Percentiles rank a stretch among this genome's conserved stretches.
These are phyloP conservation scores for Davidsoniella australis DNA, from an alignment of 2,329 filamentous ascomycete species.

Conservation along the genomic window DNA sequence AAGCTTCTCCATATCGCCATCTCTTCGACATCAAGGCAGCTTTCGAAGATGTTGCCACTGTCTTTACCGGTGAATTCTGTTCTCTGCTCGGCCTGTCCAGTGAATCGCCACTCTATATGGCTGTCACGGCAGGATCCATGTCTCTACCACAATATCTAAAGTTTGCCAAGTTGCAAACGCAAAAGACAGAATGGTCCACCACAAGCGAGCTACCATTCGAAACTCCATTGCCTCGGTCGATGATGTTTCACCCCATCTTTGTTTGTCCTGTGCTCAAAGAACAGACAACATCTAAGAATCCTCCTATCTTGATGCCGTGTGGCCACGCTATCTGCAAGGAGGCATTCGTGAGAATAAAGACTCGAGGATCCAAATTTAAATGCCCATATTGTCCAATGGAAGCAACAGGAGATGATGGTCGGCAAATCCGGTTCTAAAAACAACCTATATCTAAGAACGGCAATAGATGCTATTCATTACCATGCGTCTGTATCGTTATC, in stretches of 20 bases:
- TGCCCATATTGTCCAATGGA: constrained; percentile 92
- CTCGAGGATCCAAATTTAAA: constrained; percentile 61
- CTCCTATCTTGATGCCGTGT: constrained; percentile 91
- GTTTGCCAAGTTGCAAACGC: constrained; percentile 72
- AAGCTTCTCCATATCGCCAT: constrained; percentile 57
- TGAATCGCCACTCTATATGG: constrained; percentile 82
- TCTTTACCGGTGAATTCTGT: constrained; percentile 90
- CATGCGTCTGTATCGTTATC: too few relatives aligned
- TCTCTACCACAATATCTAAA: constrained; percentile 81
- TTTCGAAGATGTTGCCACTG: constrained; percentile 70
- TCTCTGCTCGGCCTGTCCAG: constrained; percentile 76
- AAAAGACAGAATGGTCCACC: constrained; percentile 88
- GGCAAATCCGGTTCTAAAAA: constrained; percentile 46
- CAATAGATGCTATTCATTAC: too few relatives aligned
- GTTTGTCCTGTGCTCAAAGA: constrained; percentile 96
- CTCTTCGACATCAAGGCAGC: constrained; percentile 60
- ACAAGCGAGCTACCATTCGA: constrained; percentile 76
- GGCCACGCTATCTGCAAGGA: constrained; percentile 87
- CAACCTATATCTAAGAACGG: too few relatives aligned
- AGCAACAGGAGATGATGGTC: constrained; percentile 59
- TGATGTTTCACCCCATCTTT: constrained; percentile 87
- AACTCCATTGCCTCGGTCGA: constrained; percentile 39
- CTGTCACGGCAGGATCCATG: constrained; percentile 80
- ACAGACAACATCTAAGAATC: constrained; percentile 82
- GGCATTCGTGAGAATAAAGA: constrained; percentile 61